Base-by-base conservation (phyloP, 2,329 filamentous ascomycete genomes). In the Trichoderma arundinaceum region DNA sequence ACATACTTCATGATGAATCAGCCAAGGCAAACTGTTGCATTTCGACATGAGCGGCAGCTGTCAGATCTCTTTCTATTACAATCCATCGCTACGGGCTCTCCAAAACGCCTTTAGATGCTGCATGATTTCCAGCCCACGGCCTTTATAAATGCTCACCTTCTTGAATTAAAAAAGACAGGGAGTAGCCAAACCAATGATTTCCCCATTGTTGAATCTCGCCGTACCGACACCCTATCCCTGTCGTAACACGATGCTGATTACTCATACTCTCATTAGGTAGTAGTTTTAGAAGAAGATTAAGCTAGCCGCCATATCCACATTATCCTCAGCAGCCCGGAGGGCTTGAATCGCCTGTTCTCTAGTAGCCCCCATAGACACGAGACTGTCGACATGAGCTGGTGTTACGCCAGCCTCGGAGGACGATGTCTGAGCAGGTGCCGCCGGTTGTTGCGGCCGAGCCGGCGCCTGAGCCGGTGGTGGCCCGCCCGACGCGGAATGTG, bases 221-320 rank as follows among this genome's bases (percentile, higher is more conserved):
- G 17, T 33, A 33, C 51, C 39, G 32, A 43, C 44, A 58, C 54
- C 28, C 44, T 38, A 38, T n/a, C 43, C 41, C 54, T 22, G 38
- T 41, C 38, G 22, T 22, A 22, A 39, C 22, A 44, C 22, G 49
- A 64, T 52, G 62, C 62, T 65, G n/a, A 46, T 54, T 63, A 38
- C 17, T 54, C 49, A 46, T 63, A 22, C 41, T 54, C 60, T 63
- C 60, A 54, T 53, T 63, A 54, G n/a, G 33, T 49, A 60, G 22
- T 28, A 15, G 22, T 8, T 28, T 43, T 69, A 75, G 65, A 75
- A 77, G 69, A 88, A 92, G 60, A 97, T 84, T 68, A 97, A 83
- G 56, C 90, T 89, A 53, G 93, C 94, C n/a, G 94, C 94, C 69
- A 89, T 87, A 68, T 98, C 92, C 7, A 97, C 87, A 73, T 98